Conservation (phyloP, 2,329 filamentous ascomycete genomes). For the Apiospora phragmitis region DNA sequence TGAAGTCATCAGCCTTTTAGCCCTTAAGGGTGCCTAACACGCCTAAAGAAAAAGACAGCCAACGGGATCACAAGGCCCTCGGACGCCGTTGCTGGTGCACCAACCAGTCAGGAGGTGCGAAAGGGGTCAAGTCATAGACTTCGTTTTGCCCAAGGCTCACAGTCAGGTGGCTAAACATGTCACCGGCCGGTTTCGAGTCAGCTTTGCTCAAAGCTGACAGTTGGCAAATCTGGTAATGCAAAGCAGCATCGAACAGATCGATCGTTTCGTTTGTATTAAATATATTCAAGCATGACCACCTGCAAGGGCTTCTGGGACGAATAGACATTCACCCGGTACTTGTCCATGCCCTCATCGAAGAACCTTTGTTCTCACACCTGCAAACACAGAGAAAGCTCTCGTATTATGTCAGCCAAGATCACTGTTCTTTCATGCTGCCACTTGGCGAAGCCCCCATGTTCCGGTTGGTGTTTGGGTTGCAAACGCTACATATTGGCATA, state of each 20-base stretch:
- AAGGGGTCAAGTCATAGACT: not conserved
- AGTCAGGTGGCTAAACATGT: not conserved
- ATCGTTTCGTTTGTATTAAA: not conserved
- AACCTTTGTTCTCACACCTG: not conserved
- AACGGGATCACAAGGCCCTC: not conserved
- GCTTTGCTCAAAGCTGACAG: not conserved
- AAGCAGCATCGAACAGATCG: not conserved
- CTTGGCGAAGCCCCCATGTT: not conserved
- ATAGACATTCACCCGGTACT: not conserved
- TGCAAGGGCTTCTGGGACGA: not conserved
- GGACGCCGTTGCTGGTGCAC: not conserved
- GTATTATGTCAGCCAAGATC: not conserved
- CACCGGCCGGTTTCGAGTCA: not conserved
- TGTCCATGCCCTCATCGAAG: not conserved
- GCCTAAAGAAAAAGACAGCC: not conserved
- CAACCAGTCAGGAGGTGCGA: not conserved
- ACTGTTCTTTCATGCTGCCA: not conserved
- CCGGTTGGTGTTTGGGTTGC: not conserved
- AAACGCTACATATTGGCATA: not conserved
- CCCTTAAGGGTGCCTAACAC: not conserved
- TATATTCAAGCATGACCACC: not conserved
- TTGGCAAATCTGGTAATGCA: not conserved
- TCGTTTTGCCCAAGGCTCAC: not conserved
- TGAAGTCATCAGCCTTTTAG: not conserved
- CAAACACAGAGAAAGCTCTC: not conserved